Base-by-base conservation (phyloP, 1,139 yeast species). In the Casaregolazyma lundiana region DNA sequence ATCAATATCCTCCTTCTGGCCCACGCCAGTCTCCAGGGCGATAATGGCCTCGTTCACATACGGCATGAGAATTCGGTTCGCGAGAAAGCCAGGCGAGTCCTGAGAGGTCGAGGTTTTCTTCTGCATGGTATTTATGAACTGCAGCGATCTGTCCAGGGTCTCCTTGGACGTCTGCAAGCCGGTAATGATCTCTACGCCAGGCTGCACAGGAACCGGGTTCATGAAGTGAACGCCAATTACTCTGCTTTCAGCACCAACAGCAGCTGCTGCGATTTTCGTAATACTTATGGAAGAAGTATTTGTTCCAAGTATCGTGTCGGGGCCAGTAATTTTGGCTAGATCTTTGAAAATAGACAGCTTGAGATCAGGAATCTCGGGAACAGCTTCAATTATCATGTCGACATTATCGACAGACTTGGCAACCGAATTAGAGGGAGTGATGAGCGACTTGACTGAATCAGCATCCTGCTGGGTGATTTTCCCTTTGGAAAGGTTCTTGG, bases 191-290 rank as follows among this genome's bases (percentile, higher is more conserved):
- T 70, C 75, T n/a, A 68, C 74, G 30, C 75, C 75, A 29, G 62
- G 64, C 58, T 70, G 73, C 18, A 70, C 75, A 1, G 75, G 74
- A 19, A 70, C 75, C 4, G 75, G 75, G 59, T 70, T 70, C 73
- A 70, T 70, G 55, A 70, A 70, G 53, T 70, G 75, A 29, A 69
- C 67, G 22, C 73, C 69, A 44, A 70, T 61, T 15, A 70, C 75
- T 11, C 74, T 60, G 45, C 53, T 46, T 49, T 68, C 73, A 19
- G 72, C 72, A 6, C 70, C 70, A 41, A 57, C 60, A 11, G 70
- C 70, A 11, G 71, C 69, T 20, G 73, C 71, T 2, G 74, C 74
- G 43, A 70, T 68, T 53, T 64, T 62, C 45, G 75, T 70, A 56
- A 70, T 68, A 35, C 71, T 62, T 48, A 70, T 70, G 19, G 73